Conservation (phyloP, 129 eudicot species). For the Chrysanthemum lavandulifolium region DNA sequence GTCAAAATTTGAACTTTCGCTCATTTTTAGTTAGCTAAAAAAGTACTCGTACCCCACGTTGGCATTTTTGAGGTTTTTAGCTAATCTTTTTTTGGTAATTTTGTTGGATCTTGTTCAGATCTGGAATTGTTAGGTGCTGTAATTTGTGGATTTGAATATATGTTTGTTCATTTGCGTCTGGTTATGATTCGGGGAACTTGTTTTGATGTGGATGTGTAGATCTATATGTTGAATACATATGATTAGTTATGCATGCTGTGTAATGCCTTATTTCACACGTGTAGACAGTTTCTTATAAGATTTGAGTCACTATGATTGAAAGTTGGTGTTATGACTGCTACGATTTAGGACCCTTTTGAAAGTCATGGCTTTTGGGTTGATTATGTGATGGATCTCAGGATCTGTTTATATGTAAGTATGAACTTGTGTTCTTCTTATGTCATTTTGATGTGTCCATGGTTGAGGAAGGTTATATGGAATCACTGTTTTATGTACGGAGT, state of each 20-base stretch:
- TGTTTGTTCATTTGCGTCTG: neutral
- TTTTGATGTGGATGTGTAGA: constrained; percentile 7
- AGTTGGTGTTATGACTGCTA: neutral
- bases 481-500: neutral
- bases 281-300: neutral
- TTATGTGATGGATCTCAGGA: neutral
- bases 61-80: too few relatives aligned
- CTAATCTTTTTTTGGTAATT: too few relatives aligned
- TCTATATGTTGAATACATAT: neutral
- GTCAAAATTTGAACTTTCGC: too few relatives aligned
- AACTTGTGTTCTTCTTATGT: too few relatives aligned
- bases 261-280: neutral
- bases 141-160: neutral
- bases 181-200: too few relatives aligned
- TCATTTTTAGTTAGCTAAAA: too few relatives aligned
- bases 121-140: neutral
- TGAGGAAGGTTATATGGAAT: too few relatives aligned
- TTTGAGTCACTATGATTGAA: neutral
- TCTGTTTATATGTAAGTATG: neutral
- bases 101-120: neutral
- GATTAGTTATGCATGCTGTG: neutral
- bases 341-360: neutral
- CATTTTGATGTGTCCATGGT: neutral
- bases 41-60: too few relatives aligned
- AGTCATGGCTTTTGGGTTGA: too few relatives aligned